Conservation (phyloP, 345 rosid genomes). For the Excoecaria agallocha region DNA sequence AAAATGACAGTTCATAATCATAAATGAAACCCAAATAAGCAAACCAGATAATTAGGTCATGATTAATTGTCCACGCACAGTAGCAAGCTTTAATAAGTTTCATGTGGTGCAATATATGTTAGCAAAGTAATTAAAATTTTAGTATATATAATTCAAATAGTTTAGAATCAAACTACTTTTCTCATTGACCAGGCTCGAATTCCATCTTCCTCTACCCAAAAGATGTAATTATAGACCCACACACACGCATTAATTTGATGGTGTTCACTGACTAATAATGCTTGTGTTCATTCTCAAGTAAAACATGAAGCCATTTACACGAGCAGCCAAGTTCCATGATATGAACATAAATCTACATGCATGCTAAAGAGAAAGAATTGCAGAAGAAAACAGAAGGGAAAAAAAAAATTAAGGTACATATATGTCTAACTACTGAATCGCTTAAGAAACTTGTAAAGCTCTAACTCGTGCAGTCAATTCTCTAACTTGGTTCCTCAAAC, state of each 20-base stretch:
- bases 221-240: no score
- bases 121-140: not conserved
- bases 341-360: not conserved
- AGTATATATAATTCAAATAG: no score
- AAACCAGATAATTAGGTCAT: no score
- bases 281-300: no score
- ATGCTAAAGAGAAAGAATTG: not conserved
- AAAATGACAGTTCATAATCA: no score
- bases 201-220: no score
- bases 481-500: slow-evolving; percentile 76
- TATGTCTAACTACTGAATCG: not conserved
- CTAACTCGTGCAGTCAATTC: slow-evolving; percentile 81
- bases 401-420: not conserved
- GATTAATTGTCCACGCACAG: no score
- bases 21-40: no score
- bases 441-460: slow-evolving; percentile 64
- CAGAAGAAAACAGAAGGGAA: not conserved
- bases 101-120: not conserved
- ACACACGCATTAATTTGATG: no score
- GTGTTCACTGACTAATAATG: not conserved
- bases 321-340: not conserved
- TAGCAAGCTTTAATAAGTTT: not conserved
- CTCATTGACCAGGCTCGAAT: no score
- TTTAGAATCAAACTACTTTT: no score
- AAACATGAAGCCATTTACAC: not conserved